Evolutionary conservation across 2,329 filamentous ascomycete genomes (phyloP).

Genomic region (Hymenoscyphus salicellus): DNA sequence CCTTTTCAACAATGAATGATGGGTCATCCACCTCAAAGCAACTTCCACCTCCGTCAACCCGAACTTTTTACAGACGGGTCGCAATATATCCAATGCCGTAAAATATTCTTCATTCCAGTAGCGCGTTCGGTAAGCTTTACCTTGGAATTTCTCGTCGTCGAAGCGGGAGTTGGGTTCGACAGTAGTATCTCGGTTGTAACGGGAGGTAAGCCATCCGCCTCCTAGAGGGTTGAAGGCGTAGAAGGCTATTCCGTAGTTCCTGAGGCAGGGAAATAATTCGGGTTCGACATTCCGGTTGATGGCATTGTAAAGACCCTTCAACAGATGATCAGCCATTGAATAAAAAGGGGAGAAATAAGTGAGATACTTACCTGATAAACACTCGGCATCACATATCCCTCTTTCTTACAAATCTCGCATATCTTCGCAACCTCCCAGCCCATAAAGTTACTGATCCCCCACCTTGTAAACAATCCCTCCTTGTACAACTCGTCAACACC

Average conservation of each 20-base stretch:
- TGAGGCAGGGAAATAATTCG: constrained; percentile 57
- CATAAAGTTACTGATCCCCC: constrained; percentile 64
- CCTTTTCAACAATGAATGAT: constrained; percentile 62
- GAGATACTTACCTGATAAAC: constrained; percentile 34
- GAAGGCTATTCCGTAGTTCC: constrained; percentile 58
- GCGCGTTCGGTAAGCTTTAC: constrained; percentile 49
- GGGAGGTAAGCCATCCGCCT: constrained; percentile 45
- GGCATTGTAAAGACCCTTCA: constrained; percentile 33
- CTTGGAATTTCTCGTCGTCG: constrained; percentile 46
- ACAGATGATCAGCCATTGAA: neutral
- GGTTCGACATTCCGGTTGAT: constrained; percentile 53
- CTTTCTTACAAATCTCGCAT: constrained; percentile 34
- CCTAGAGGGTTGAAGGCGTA: constrained; percentile 61
- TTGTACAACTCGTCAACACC: constrained; percentile 36
- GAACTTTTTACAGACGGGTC: constrained; percentile 65
- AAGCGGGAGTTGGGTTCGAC: constrained; percentile 22
- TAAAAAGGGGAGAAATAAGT: neutral
- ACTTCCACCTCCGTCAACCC: constrained; percentile 68
- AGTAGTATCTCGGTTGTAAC: constrained; percentile 51
- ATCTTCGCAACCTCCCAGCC: constrained; percentile 32
- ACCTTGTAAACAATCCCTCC: constrained; percentile 39
- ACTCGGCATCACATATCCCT: constrained; percentile 36
- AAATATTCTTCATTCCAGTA: constrained; percentile 64
- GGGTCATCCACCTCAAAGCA: constrained; percentile 68
- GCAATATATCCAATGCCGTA: constrained; percentile 64